A percentile compares a stretch with the other conserved stretches of the same genome.
Evolutionary conservation across 2,329 filamentous ascomycete genomes (phyloP).

Genomic region (Penicillium sp.): DNA sequence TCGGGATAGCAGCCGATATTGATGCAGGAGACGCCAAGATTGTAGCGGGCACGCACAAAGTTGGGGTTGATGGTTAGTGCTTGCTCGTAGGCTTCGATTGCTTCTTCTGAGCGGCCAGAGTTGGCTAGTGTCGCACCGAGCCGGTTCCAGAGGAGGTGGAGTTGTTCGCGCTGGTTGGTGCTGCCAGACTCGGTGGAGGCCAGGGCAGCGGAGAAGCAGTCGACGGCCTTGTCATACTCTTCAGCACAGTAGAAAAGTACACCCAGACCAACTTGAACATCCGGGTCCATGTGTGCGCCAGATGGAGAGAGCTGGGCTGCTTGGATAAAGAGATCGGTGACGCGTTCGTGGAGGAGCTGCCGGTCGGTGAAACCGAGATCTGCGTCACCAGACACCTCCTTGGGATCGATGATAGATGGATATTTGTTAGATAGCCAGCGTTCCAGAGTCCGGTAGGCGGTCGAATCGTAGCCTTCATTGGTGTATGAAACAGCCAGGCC

Average conservation of each 20-base stretch:
- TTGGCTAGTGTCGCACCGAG: slow-evolving; percentile 95
- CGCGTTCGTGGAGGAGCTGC: slow-evolving; percentile 80
- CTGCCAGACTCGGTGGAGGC: slow-evolving; percentile 79
- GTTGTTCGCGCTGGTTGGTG: slow-evolving; percentile 77
- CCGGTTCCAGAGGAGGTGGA: slow-evolving; percentile 95
- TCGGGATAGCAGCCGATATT: slow-evolving; percentile 95
- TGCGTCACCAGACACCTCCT: slow-evolving; percentile 68
- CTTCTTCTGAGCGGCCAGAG: slow-evolving; percentile 87
- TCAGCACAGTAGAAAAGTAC: slow-evolving; percentile 97
- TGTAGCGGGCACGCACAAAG: slow-evolving; percentile 95
- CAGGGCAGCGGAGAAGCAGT: slow-evolving; percentile 93
- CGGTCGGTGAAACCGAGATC: slow-evolving; percentile 95
- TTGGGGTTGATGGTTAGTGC: slow-evolving; percentile 87
- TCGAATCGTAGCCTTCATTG: slow-evolving; percentile 97
- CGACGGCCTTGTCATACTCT: slow-evolving; percentile 96
- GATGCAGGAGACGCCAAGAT: slow-evolving; percentile 93
- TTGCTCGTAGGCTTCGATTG: slow-evolving; percentile 93
- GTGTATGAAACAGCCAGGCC: slow-evolving; percentile 94
- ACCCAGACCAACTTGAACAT: slow-evolving; percentile 94
- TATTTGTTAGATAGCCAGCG: slow-evolving; percentile 97
- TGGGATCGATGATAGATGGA: slow-evolving; percentile 71
- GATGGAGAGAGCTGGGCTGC: slow-evolving; percentile 89
- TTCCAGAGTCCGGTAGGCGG: slow-evolving; percentile 92
- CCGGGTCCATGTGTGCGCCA: slow-evolving; percentile 94
- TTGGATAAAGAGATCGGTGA: slow-evolving; percentile 85